These are phyloP conservation scores for Irpex sp. DNA, from an alignment of 1,284 basidiomycete genomes.

Conservation along the genomic window DNA sequence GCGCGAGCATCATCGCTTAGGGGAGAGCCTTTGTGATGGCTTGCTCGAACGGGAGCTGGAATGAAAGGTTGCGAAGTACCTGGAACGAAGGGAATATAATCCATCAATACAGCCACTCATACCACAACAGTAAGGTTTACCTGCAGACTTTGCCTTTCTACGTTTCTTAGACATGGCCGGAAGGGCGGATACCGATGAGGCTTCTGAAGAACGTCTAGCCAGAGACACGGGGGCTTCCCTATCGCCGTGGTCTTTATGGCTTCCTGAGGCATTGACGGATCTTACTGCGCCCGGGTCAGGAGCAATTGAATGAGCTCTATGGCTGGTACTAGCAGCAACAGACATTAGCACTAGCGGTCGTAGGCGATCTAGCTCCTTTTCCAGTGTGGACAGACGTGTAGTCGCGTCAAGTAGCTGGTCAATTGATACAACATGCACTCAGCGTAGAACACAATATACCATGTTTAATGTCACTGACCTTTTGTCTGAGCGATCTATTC, in stretches of 20 bases:
- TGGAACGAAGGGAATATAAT: not conserved
- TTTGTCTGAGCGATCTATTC: not conserved
- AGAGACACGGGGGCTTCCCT: not conserved
- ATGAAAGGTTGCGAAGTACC: not conserved
- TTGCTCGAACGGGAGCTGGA: not conserved
- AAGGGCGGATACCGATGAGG: not conserved
- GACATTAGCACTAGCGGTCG: not conserved
- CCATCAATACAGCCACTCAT: not conserved
- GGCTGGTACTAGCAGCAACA: not conserved
- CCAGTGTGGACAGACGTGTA: not conserved
- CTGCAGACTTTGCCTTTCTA: not conserved
- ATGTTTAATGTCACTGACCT: not conserved
- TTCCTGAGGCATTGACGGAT: not conserved
- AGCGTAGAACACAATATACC: not conserved
- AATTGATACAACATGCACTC: not conserved
- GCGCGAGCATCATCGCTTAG: not conserved
- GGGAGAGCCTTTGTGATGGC: not conserved
- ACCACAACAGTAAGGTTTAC: not conserved
- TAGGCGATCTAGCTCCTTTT: not conserved
- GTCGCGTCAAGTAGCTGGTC: not conserved
- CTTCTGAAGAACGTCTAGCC: not conserved
- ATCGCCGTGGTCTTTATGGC: not conserved
- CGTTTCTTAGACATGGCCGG: not conserved
- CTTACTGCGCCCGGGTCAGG: not conserved
- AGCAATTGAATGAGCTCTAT: not conserved